These are phyloP conservation scores for Tulasnella sp. DNA, from an alignment of 768 basidiomycete genomes.

Conservation along the genomic window DNA sequence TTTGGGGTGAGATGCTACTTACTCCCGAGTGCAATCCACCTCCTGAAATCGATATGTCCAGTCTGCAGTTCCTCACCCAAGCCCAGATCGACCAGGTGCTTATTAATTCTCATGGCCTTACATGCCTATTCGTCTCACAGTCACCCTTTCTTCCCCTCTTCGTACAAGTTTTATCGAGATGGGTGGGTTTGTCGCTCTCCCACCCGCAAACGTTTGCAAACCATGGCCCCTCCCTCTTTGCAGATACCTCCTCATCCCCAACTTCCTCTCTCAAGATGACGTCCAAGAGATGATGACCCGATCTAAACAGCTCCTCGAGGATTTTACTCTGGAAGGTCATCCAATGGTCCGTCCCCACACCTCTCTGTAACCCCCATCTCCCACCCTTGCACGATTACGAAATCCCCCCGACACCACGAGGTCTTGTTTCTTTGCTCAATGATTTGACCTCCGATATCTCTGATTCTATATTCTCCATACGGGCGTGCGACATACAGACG, in stretches of 20 bases:
- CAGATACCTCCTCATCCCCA: conserved; percentile 75
- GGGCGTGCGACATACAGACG: conserved; percentile 51
- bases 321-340: conserved; percentile 73
- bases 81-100: conserved; percentile 57
- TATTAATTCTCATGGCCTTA: not conserved
- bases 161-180: conserved; percentile 51
- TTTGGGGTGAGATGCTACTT: not conserved
- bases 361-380: not conserved
- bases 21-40: not conserved
- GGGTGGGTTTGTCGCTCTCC: conserved; percentile 44
- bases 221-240: not conserved
- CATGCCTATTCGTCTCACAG: not conserved
- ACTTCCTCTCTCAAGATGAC: conserved; percentile 61
- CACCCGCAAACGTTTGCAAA: not conserved
- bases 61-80: conserved; percentile 48
- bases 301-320: conserved; percentile 70
- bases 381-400: not conserved
- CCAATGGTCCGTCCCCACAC: conserved; percentile 55
- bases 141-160: not conserved
- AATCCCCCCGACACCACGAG: too few species aligned
- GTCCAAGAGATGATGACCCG: conserved; percentile 59
- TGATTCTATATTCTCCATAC: not conserved
- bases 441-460: not conserved
- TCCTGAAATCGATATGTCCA: not conserved
- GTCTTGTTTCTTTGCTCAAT: too few species aligned